Evolutionary conservation across 2,329 filamentous ascomycete genomes (phyloP), one percentile per base, ranked within the genome.

Genomic region (Botrytis pseudocinerea): DNA sequence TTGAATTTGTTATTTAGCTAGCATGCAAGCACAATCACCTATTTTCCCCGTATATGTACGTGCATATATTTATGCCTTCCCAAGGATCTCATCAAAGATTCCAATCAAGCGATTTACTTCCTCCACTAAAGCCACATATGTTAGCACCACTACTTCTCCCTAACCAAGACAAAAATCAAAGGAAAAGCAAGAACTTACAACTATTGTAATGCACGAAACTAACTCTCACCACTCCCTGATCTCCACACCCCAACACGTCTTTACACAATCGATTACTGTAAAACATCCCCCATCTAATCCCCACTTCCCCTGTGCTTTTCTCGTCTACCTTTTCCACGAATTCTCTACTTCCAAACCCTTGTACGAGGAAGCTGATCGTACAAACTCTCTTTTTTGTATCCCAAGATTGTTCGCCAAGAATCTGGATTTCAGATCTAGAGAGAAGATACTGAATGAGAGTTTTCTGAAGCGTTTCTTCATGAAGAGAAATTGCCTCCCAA

Each of bases 201-300:
- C 90, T 92, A 77, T 93, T 93, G 79, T 93, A 93, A 81, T 93
- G 91, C 71, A 91, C 86, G 84, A 93, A 85, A 77, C 90, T 92
- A n/a, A 93, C 89, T 75, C 92, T 85, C 7, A 92, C 85, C 14
- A 93, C 87, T 0, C 90, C 92, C 76, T 92, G 86, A 14, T 86
- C 83, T 0, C 84, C 85, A 68, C 92, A 81, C 0, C 85, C 85
- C 54, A 93, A 79, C 0, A 92, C 82, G 2, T 91, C 87, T 73
- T 87, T 83, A 20, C 88, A 84, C 75, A 93, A 79, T 25, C 91
- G 83, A 77, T 91, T 87, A 20, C 88, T 90, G 80, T 93, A 93
- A 77, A 93, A 93, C 62, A 87, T 84, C 0, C 92, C 92, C 86
- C 87, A 92, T 65, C 91, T 83, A 74, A 92, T 88, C 0, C 89